phyloP scores from a whole-genome alignment of 345 rosid genomes.

The Linum tenue region DNA sequence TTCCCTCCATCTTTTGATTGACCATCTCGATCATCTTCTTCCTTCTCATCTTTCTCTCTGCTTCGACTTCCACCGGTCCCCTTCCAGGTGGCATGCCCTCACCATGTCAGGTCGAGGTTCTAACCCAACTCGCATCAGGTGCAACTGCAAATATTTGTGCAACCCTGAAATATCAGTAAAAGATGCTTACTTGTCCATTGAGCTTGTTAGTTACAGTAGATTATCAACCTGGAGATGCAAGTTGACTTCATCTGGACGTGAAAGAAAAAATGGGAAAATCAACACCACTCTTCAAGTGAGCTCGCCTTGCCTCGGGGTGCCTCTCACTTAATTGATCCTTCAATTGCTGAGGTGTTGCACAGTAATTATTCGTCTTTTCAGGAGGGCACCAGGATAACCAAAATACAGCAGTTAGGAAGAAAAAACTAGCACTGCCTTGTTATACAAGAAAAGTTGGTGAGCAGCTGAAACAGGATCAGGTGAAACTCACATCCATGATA shows the following conservation, averaged over 20 bases:
- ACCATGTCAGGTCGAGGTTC: constrained; percentile 73
- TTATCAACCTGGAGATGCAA: constrained; percentile 82
- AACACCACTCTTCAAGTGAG: constrained; percentile 78
- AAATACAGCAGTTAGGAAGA: constrained; percentile 17
- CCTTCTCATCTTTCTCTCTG: constrained; percentile 29
- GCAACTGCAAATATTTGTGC: constrained; percentile 40
- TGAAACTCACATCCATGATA: constrained; percentile 80
- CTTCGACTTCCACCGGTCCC: constrained; percentile 47
- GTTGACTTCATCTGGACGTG: constrained; percentile 95
- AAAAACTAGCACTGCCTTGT: constrained; percentile 1
- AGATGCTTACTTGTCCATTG: constrained; percentile 37
- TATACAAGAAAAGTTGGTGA: background rate
- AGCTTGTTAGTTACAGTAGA: constrained; percentile 44
- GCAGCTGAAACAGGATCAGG: constrained; percentile 7
- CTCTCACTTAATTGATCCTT: constrained; percentile 82
- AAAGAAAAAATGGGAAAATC: constrained; percentile 95
- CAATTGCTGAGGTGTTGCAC: constrained; percentile 73
- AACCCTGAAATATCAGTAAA: background rate
- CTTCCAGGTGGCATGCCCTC: constrained; percentile 37
- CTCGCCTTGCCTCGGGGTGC: constrained; percentile 88
- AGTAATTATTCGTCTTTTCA: constrained; percentile 80
- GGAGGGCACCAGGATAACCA: constrained; percentile 12
- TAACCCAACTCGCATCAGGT: constrained; percentile 80
- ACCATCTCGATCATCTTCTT: constrained; percentile 35
- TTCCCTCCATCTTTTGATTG: constrained; percentile 27